Base-by-base conservation (phyloP, 345 rosid species). In the Erodium maritimum region DNA sequence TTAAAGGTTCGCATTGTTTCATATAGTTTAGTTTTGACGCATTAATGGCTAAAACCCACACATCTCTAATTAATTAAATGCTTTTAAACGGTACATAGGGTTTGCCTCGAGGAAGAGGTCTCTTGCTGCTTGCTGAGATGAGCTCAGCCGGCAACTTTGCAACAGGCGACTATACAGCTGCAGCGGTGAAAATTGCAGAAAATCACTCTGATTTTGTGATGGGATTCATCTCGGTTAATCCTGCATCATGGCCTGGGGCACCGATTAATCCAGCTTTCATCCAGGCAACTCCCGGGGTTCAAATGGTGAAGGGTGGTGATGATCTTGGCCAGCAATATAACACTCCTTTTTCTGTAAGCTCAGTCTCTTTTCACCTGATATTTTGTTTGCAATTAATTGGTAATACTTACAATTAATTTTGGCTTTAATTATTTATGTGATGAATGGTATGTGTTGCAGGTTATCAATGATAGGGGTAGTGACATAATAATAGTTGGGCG, bases 91-190 rank as follows among this genome's bases (percentile, higher is more conserved):
- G 37, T 66, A 21, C 51, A 23, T 57, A 93, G 99, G 99, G 99
- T 65, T 67, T 89, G 86, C 91, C 91, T 60, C 80, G 83, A 21
- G 97, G 99, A 51, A 87, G 81, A 73, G 97, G 99, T 37, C 77
- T 93, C 21, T 69, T 82, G 70, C 76, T 93, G 66, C 86, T 93
- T 19, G 99, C 99, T 55, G 99, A 93, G 75, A 93, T 93, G 99
- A 93, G 99, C 78, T 93, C 99, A 45, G 97, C 91, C 18, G 99
- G 97, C 21, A 93, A 87, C 80, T 84, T 93, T 23, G 99, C 99
- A 12, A 89, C 65, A 22, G 99, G 95, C 70, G 97, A 87, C 54
- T 93, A 93, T 79, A 93, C 99, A 29, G 86, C 95, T 48, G 84
- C 88, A 52, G 99, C 97, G 0, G 88, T 83, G 56, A 89, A 89